phyloP scores from a whole-genome alignment of 1,284 basidiomycete species.

The Lentinula novae-zelandiae region DNA sequence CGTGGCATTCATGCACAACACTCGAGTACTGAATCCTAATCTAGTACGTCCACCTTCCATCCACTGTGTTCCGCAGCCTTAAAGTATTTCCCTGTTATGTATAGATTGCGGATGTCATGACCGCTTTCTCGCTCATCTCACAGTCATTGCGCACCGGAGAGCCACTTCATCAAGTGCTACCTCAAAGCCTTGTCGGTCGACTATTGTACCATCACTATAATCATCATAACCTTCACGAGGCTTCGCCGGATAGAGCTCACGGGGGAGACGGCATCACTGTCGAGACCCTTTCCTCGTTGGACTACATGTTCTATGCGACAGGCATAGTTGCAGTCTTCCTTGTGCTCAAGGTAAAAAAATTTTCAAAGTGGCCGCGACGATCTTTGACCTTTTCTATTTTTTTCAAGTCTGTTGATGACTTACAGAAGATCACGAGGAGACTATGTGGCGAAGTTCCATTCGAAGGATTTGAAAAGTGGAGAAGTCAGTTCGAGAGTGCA shows the following conservation, averaged over 20 bases:
- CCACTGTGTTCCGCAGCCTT: not conserved
- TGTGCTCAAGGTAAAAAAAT: constrained; percentile 32
- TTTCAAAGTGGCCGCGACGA: not conserved
- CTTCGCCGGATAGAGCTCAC: not conserved
- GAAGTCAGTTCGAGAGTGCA: constrained; percentile 26
- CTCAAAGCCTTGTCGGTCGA: constrained; percentile 38
- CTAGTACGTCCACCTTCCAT: constrained; percentile 18
- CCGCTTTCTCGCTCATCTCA: constrained; percentile 40
- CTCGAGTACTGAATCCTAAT: constrained; percentile 45
- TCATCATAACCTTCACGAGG: constrained; percentile 9
- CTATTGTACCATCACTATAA: constrained; percentile 37
- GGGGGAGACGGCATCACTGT: constrained; percentile 1
- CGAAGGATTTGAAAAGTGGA: constrained; percentile 41
- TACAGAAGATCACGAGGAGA: constrained; percentile 35
- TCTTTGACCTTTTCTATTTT: not conserved
- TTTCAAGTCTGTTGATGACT: constrained; percentile 37
- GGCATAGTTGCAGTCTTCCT: constrained; percentile 43
- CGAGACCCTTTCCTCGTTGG: constrained; percentile 29
- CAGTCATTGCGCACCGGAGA: constrained; percentile 44
- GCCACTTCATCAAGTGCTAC: constrained; percentile 42
- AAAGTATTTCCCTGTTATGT: not conserved
- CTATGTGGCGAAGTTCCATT: constrained; percentile 47
- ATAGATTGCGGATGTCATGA: constrained; percentile 45
- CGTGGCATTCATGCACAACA: constrained; percentile 34
- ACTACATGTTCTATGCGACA: constrained; percentile 45